Base-by-base conservation (phyloP, 257 asterid species). In the Solanum lignicaule region DNA sequence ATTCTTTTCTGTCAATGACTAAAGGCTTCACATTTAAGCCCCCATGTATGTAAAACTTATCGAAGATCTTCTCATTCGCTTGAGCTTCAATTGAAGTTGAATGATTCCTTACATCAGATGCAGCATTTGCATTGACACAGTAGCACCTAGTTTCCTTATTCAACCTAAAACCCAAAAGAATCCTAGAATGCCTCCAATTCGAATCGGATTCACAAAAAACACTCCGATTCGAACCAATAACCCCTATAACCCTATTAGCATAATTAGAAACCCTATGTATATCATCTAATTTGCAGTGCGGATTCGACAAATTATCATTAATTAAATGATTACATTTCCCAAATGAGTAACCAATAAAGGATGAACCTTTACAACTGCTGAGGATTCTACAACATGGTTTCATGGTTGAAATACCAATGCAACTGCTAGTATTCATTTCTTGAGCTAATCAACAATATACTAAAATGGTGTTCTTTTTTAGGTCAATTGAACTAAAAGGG, bases 11-110 rank as follows among this genome's bases (percentile, higher is more conserved):
- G 83, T 92, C 96, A 83, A 92, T 86, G 48, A 89, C 87, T 88
- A 94, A 87, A 87, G 98, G 98, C 90, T 93, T 91, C 88, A 92
- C 90, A 92, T 87, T 88, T 74, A 94, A 89, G 38, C 93, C 94
- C 23, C 94, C 98, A 68, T 91, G 95, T 86, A 94, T 89, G 65
- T 93, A 95, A 84, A 95, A 91, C 69, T 93, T 94, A 86, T 91
- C 94, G 87, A 94, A 92, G 74, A 91, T 89, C 87, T 90, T 94
- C 36, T 90, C 92, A 84, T 91, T 90, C 38, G 90, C 89, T 72
- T 55, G 91, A 89, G 96, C 72, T 73, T 92, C 98, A 86, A 90
- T 88, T 29, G 98, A 93, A 55, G 91, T 91, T 9, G 98, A 94
- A 88, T 93, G 91, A 86, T 90, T 90, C 91, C 95, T 94, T 75